Base-by-base conservation (phyloP, 2,329 filamentous ascomycete species). In the Ceratocystis diversiconidia region DNA sequence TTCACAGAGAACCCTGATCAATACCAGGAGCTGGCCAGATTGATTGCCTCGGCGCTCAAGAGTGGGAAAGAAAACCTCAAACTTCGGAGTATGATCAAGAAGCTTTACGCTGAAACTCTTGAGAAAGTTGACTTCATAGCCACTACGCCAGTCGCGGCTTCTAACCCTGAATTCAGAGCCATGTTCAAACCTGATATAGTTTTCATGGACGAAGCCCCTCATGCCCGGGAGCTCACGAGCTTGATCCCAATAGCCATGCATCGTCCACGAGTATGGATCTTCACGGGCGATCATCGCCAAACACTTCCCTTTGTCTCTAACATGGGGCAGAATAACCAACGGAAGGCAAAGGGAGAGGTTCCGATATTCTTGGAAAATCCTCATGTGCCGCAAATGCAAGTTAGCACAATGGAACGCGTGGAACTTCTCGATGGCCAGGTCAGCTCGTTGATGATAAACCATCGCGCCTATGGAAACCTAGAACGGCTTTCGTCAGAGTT, bases 101-200 rank as follows among this genome's bases (percentile, higher is more conserved):
- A 67, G 1, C 70, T 79, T 0, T 80, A 80, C 65, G 70, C 71
- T 0, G 72, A 73, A 1, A 75, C 78, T 0, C 70, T 80, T 0
- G 68, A 67, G 1, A 69, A 73, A 2, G 73, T 76, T 0, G 78
- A 79, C 60, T 79, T 79, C 63, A 72, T 80, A 1, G 77, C 77
- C 0, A 78, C 78, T 0, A 79, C 78, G 0, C 78, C 78, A 0
- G 78, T 79, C 0, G 76, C 77, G 2, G 75, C 76, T 0, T 46
- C 66, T 2, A 74, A 72, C 3, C 73, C 74, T 0, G 69, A 70
- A 0, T 77, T 79, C 43, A 69, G 72, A 0, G 73, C 71, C 1
- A 71, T 90, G 5, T 90, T 91, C 41, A 86, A 88, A 69, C 89
- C 90, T 0, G 88, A 94, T 70, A 85, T 95, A 69, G 84, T 94